These are phyloP conservation scores for Trametes sp. DNA, from an alignment of 1,284 basidiomycete genomes.

Conservation along the genomic window DNA sequence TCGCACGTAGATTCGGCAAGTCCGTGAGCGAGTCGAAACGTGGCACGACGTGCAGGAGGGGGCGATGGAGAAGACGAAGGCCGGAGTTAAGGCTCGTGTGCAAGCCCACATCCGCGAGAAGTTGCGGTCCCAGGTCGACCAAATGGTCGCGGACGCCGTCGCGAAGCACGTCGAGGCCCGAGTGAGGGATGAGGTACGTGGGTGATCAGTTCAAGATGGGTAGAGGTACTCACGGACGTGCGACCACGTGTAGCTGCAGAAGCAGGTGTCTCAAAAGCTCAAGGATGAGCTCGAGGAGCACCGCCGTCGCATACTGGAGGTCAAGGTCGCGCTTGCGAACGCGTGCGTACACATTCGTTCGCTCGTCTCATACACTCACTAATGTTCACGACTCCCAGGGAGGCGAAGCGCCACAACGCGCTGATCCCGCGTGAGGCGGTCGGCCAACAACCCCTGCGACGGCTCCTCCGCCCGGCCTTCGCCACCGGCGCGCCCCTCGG, in stretches of 20 bases:
- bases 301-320: constrained; percentile 39
- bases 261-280: constrained; percentile 53
- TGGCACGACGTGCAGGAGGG: constrained; percentile 45
- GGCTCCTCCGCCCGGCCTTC: constrained; percentile 52
- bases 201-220: constrained; percentile 2
- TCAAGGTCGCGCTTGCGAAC: constrained; percentile 55
- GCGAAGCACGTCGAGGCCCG: constrained; percentile 45
- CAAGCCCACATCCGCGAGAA: constrained; percentile 48
- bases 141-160: constrained; percentile 48
- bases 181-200: constrained; percentile 40
- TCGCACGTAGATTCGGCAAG: no score
- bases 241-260: constrained; percentile 45
- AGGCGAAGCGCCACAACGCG: constrained; percentile 58
- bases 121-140: constrained; percentile 42
- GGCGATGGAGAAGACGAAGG: constrained; percentile 46
- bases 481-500: constrained; percentile 46
- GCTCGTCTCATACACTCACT: background rate
- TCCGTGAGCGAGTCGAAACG: no score
- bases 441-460: constrained; percentile 51
- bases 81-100: constrained; percentile 46
- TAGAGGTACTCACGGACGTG: background rate
- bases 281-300: constrained; percentile 50
- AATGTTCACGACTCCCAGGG: constrained; percentile 42
- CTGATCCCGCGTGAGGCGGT: constrained; percentile 46
- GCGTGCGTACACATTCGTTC: constrained; percentile 46